Base-by-base conservation (phyloP, 805 yeast species). In the Peterozyma toletana region DNA sequence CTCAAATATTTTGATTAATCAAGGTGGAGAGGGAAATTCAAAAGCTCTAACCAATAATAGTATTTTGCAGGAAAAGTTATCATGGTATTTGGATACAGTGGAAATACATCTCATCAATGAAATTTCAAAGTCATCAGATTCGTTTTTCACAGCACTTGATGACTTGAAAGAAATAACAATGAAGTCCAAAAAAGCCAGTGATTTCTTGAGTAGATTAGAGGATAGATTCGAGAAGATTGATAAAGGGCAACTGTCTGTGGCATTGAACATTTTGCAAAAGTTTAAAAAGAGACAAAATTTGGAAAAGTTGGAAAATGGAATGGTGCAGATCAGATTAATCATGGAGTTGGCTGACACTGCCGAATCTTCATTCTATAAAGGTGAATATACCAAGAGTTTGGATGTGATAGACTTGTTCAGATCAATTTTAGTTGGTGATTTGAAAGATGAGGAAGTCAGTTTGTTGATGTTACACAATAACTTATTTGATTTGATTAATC, bases 81-180 rank as follows among this genome's bases (percentile, higher is more conserved):
- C 93, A 3, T 80, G 80, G 62, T 88, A 89, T 55, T 68, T 93
- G 44, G 98, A 93, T 57, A 71, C 80, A 0, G 88, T 91, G 1
- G 99, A 91, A 62, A 70, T 86, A 33, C 82, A 84, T 48, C 64
- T 91, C 36, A 84, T 90, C 15, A 71, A 77, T 35, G 96, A 89
- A 60, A 88, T 93, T 30, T 83, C 96, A 3, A 76, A 77, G 50
- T 84, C 96, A 0, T 86, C 96, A 0, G 78, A 80, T 42, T 80
- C 90, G 7, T 91, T 93, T 56, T 89, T 89, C 62, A 78, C 78
- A 41, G 90, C 96, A 0, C 66, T 95, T 43, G 86, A 81, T 43
- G 95, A 88, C 49, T 73, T 93, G 45, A 80, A 80, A 53, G 69
- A 67, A 7, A 79, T 90, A 33, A 76, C 80, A 39, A 56, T 60